Evolutionary conservation across 2,329 filamentous ascomycete genomes (phyloP).

Genomic region (Fusarium palustre): DNA sequence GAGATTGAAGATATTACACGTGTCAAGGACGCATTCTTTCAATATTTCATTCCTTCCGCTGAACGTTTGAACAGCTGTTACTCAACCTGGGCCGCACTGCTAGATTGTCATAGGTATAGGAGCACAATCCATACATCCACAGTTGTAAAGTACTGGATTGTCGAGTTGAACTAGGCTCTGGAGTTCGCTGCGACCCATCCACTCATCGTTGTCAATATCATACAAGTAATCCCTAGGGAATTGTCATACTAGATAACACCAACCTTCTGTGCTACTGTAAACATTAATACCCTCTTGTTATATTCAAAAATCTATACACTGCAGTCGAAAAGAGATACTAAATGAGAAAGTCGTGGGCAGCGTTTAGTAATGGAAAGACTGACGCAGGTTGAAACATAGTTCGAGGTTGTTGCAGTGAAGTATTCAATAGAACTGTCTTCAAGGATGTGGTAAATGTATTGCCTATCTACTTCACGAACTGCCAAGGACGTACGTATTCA

Average conservation of each 20-base stretch:
- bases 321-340: too few species aligned
- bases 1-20: background rate
- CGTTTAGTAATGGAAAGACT: background rate
- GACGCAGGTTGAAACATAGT: background rate
- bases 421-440: background rate
- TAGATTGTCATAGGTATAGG: background rate
- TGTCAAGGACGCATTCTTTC: background rate
- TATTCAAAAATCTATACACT: background rate
- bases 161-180: background rate
- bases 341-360: too few species aligned
- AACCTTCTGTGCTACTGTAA: background rate
- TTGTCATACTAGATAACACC: background rate
- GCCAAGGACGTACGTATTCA: too few species aligned
- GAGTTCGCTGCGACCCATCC: background rate
- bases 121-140: background rate
- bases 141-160: background rate
- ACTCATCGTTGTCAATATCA: background rate
- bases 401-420: background rate
- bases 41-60: background rate
- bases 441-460: background rate
- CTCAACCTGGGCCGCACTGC: background rate
- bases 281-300: background rate
- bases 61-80: background rate
- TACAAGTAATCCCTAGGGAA: accelerated
- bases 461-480: too few species aligned